A percentile compares a stretch with the other conserved stretches of the same genome.
phyloP scores from a whole-genome alignment of 1,139 yeast genomes.

The Pichia sp. region DNA sequence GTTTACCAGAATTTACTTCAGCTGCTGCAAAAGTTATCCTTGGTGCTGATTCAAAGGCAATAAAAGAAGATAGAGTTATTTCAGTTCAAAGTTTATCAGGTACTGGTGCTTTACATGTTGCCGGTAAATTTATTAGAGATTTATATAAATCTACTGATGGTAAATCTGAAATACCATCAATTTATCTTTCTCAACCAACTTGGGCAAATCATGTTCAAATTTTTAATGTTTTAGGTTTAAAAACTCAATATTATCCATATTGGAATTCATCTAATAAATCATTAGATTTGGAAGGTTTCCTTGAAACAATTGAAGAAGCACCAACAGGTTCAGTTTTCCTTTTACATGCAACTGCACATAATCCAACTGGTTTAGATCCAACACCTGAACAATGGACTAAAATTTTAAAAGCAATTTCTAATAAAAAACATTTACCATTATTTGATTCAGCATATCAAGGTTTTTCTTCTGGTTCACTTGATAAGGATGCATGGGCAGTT shows the following conservation, averaged over 20 bases:
- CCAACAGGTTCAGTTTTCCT: slow-evolving; percentile 75
- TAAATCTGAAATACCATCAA: slow-evolving; percentile 34
- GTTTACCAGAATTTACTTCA: slow-evolving; percentile 60
- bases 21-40: slow-evolving; percentile 78
- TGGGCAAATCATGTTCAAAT: slow-evolving; percentile 95
- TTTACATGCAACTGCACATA: slow-evolving; percentile 95
- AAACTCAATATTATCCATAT: slow-evolving; percentile 67
- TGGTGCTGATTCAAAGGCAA: slow-evolving; percentile 57
- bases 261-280: slow-evolving; percentile 60
- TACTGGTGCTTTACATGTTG: slow-evolving; percentile 91
- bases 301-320: slow-evolving; percentile 61
- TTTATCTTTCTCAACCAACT: slow-evolving; percentile 84
- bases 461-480: slow-evolving; percentile 85
- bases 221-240: slow-evolving; percentile 60
- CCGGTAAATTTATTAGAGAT: slow-evolving; percentile 64
- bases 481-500: slow-evolving; percentile 80
- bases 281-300: slow-evolving; percentile 63
- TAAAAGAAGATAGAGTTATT: slow-evolving; percentile 49
- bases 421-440: slow-evolving; percentile 69
- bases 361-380: slow-evolving; percentile 97
- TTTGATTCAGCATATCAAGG: slow-evolving; percentile 98
- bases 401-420: slow-evolving; percentile 56
- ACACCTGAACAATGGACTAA: slow-evolving; percentile 77
- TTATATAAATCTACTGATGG: slow-evolving; percentile 42
- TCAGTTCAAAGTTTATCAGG: slow-evolving; percentile 89